Evolutionary conservation across 371 early-diverging fungal genomes (phyloP), one percentile per base, ranked within the genome.

Genomic region (Coemansia sp.): DNA sequence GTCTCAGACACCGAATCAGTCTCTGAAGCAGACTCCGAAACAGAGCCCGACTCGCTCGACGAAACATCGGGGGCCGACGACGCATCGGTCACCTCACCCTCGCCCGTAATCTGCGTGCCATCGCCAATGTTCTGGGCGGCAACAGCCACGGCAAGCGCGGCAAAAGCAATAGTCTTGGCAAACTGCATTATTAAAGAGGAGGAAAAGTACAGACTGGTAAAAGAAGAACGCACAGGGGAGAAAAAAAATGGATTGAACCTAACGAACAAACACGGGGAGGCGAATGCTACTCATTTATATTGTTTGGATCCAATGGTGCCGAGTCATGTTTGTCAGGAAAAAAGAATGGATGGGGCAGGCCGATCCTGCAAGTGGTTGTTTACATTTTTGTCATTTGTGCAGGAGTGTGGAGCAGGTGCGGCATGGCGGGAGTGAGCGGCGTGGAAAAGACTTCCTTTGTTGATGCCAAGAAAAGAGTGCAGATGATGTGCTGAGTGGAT

Each of bases 81-180:
- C 19, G 19, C 51, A 12, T 19, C 11, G n/a, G 65, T 13, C 15
- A n/a, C 48, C 15, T 40, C 49, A 21, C n/a, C 61, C 4, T n/a
- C 46, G n/a, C 21, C 23, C 17, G 68, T 49, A 44, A 41, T 69
- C 21, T 17, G 2, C 13, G 48, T 28, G 52, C n/a, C 51, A 3
- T 48, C 49, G 41, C 58, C 68, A 44, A 57, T 67, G 12, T 48
- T 56, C 58, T 70, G 66, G 19, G 70, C 70, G 40, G 57, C 54
- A 19, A 67, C 71, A 19, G 67, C 71, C 19, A 57, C 58, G 21
- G 71, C 71, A 26, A 71, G 13, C 24, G 71, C 61, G n/a, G 67
- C 23, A 39, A 70, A 17, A 56, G 67, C 71, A 29, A 70, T 48
- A 40, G 67, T 44, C 67, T 70, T 70, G 57, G 67, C 62, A 54